Conservation (phyloP, 1,139 yeast species). For the Kodamaea ohmeri region DNA sequence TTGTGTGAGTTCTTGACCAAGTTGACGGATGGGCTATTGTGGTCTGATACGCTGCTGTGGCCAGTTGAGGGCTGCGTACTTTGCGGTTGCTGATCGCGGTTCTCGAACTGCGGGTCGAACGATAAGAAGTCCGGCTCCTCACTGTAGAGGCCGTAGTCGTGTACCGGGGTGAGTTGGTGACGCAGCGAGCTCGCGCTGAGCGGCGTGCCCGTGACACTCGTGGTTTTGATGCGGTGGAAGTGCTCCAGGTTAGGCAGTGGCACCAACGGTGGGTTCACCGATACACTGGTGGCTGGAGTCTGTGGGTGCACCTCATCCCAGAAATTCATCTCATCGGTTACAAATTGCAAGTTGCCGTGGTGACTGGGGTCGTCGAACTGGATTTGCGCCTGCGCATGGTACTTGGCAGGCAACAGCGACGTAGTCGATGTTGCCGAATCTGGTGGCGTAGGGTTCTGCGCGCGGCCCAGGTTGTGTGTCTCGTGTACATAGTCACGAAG, state of each 20-base stretch:
- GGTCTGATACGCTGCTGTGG: conserved; percentile 7
- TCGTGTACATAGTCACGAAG: conserved; percentile 56
- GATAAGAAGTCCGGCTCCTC: conserved; percentile 4
- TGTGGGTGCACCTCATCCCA: conserved; percentile 21
- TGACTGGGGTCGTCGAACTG: conserved; percentile 16
- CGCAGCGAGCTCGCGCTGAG: conserved; percentile 9
- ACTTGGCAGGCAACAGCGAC: conserved; percentile 11
- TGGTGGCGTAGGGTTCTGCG: conserved; percentile 13
- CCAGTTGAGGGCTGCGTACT: conserved; percentile 5
- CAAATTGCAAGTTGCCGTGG: conserved; percentile 21
- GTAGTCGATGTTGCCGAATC: conserved; percentile 10
- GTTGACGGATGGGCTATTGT: conserved; percentile 9
- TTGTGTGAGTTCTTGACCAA: conserved; percentile 5
- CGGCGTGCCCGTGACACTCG: conserved; percentile 11
- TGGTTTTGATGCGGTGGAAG: conserved; percentile 5
- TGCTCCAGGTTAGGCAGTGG: conserved; percentile 13
- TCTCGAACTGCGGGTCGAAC: conserved; percentile 4
- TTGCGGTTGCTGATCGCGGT: conserved; percentile 1
- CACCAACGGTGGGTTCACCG: conserved; percentile 13
- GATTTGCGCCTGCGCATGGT: conserved; percentile 17
- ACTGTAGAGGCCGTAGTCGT: conserved; percentile 3
- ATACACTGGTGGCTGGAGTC: conserved; percentile 3
- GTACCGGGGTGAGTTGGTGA: conserved; percentile 3
- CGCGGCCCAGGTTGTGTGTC: conserved; percentile 19
- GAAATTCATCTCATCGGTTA: conserved; percentile 19